phyloP scores from a whole-genome alignment of 2,329 filamentous ascomycete species.

The Aspergillus niger region DNA sequence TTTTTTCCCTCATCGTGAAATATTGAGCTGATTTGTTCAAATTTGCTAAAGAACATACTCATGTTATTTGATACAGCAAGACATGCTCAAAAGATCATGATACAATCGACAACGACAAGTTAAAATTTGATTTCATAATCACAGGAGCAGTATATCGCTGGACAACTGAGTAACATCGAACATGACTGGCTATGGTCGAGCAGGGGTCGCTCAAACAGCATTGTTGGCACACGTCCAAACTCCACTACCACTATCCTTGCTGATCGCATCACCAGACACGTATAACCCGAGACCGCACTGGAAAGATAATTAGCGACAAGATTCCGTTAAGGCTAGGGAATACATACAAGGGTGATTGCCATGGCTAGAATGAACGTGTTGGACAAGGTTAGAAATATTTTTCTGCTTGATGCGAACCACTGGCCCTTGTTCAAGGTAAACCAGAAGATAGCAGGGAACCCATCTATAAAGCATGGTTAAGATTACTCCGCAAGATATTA shows the following conservation, averaged over 20 bases:
- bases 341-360: constrained; percentile 32
- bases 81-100: background rate
- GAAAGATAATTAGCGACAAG: constrained; percentile 9
- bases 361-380: constrained; percentile 46
- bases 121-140: background rate
- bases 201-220: constrained; percentile 10
- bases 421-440: constrained; percentile 50
- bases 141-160: background rate
- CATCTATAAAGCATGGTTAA: constrained; percentile 29
- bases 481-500: background rate
- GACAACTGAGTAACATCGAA: background rate
- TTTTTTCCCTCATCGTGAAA: no score
- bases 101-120: background rate
- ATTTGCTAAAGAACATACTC: no score
- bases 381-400: constrained; percentile 46
- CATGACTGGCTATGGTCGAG: no score
- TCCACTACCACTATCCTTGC: constrained; percentile 32
- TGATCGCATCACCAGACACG: constrained; percentile 43
- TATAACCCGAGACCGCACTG: constrained; percentile 47
- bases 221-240: constrained; percentile 46
- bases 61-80: no score
- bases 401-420: constrained; percentile 43
- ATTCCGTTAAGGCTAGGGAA: background rate
- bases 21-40: no score
- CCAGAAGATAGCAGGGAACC: constrained; percentile 50